A percentile compares a stretch with the other conserved stretches of the same genome.
Evolutionary conservation across 2,329 filamentous ascomycete genomes (phyloP).

Genomic region (Colletotrichum phormii): DNA sequence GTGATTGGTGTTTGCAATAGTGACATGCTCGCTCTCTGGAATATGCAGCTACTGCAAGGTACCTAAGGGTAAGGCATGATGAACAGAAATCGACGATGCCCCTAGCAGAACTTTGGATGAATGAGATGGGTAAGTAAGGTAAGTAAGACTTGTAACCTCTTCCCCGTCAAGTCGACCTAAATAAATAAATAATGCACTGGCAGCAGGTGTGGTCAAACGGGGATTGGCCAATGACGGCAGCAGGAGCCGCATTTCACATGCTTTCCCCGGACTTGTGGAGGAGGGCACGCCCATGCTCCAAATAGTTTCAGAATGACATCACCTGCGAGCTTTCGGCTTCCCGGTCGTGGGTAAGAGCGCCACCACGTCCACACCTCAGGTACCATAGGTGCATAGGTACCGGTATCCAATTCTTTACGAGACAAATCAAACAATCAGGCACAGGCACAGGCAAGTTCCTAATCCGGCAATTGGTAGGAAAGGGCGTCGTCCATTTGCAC

Average conservation of each 20-base stretch:
- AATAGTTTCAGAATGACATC: constrained; percentile 38
- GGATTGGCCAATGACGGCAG: constrained; percentile 28
- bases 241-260: constrained; percentile 26
- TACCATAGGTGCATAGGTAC: no score
- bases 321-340: constrained; percentile 29
- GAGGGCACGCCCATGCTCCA: constrained; percentile 14
- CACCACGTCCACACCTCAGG: not conserved
- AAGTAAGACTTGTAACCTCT: not conserved
- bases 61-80: not conserved
- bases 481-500: not conserved
- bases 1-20: not conserved
- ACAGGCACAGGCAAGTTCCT: not conserved
- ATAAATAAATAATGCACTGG: not conserved
- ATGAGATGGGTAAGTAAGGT: not conserved
- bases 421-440: not conserved
- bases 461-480: not conserved
- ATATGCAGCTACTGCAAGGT: not conserved
- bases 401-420: not conserved
- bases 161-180: constrained; percentile 6
- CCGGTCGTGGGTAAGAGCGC: constrained; percentile 5
- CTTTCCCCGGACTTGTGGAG: constrained; percentile 28
- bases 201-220: not conserved
- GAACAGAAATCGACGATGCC: constrained; percentile 2
- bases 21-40: not conserved
- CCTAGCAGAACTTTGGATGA: not conserved